Base-by-base conservation (phyloP, 1,284 basidiomycete species). In the Volvariella surrecta region DNA sequence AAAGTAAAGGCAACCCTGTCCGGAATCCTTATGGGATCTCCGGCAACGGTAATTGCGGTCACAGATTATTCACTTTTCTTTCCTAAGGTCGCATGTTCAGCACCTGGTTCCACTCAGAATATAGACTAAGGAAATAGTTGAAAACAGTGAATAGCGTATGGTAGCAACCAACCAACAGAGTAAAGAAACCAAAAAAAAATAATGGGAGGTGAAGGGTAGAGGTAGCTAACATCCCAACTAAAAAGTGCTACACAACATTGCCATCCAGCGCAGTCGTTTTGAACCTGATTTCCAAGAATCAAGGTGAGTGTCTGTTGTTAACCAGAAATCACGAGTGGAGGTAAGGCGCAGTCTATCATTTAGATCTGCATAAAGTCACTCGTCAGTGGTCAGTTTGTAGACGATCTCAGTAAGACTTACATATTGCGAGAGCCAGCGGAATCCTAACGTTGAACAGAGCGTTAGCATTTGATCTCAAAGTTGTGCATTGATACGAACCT, bases 341-440 rank as follows among this genome's bases (percentile, higher is more conserved):
- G 15, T 31, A 15, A 16, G 34, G 15, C 34, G 34, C 6, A 28
- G 6, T 28, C 24, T 28, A 28, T 28, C 24, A 39, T 44, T 56
- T 55, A 59, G 45, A 58, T 56, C 60, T 58, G 28, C 22, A 35
- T 37, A n/a, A n/a, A n/a, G 21, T 37, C 20, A 20, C 38, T 17
- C 28, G 46, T 31, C 17, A 41, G 20, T 8, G 32, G 24, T 11
- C 11, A 28, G 24, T 11, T 6, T 28, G 6, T 28, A 11, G 11
- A 11, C 24, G 24, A 28, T 28, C 11, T 28, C 22, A 19, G 15
- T 19, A 35, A 31, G 35, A 62, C 67, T 51, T 51, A 72, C 70
- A 71, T 98, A 98, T 90, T 97, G 94, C 52, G 91, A 95, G 54
- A 99, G 62, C 95, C 95, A 99, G 54, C 94, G 82, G 89, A 99